These are phyloP conservation scores for Monilinia laxa DNA, from an alignment of 2,329 filamentous ascomycete species.

Conservation along the genomic window DNA sequence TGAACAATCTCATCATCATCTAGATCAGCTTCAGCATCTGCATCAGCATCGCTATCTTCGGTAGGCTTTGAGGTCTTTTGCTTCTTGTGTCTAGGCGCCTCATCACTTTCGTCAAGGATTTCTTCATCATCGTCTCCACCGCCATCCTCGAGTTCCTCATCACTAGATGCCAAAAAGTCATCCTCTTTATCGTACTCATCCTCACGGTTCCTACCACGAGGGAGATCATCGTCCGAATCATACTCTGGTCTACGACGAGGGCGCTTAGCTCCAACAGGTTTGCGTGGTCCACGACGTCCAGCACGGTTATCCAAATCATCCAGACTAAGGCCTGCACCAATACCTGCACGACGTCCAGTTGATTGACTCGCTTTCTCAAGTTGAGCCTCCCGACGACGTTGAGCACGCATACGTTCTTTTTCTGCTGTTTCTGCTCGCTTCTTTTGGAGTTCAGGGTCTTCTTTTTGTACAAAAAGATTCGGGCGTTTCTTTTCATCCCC, in stretches of 20 bases:
- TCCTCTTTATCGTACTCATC: slow-evolving; percentile 80
- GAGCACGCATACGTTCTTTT: slow-evolving; percentile 68
- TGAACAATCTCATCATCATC: slow-evolving; percentile 49
- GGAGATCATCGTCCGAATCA: slow-evolving; percentile 74
- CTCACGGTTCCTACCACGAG: slow-evolving; percentile 55
- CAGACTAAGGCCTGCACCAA: slow-evolving; percentile 60
- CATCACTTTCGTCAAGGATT: slow-evolving; percentile 47
- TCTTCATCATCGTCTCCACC: slow-evolving; percentile 51
- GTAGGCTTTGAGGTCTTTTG: slow-evolving; percentile 39
- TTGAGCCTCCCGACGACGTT: slow-evolving; percentile 66
- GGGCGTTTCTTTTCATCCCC: slow-evolving; percentile 56
- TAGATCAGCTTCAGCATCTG: slow-evolving; percentile 55
- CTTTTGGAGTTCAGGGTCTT: slow-evolving; percentile 74
- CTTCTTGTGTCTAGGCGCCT: slow-evolving; percentile 39
- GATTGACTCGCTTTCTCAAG: slow-evolving; percentile 55
- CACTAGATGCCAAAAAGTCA: slow-evolving; percentile 73
- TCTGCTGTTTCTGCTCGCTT: slow-evolving; percentile 71
- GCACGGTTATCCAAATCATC: slow-evolving; percentile 66
- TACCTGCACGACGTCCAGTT: slow-evolving; percentile 41
- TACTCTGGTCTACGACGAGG: slow-evolving; percentile 63
- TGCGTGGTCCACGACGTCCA: slow-evolving; percentile 52
- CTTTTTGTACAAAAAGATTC: slow-evolving; percentile 67
- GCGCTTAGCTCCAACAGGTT: slow-evolving; percentile 51
- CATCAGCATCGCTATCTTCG: slow-evolving; percentile 49
- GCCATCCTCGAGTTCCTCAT: slow-evolving; percentile 64